Percentiles rank a stretch among this genome's conserved stretches.
phyloP scores from a whole-genome alignment of 495 filamentous ascomycete genomes.

The Lophiotrema nucula region DNA sequence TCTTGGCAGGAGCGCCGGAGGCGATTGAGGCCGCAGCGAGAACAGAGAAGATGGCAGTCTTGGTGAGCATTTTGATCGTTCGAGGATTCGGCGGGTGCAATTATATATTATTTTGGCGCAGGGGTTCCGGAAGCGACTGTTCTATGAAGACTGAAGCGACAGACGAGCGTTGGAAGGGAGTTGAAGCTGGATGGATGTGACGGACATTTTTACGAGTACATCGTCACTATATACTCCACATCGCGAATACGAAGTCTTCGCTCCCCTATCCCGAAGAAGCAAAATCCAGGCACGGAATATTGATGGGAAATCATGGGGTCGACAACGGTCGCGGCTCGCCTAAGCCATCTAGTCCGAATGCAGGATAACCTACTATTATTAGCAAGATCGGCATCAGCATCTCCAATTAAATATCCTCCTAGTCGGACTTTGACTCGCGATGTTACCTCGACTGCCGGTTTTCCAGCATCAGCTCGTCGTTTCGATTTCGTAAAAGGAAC shows the following conservation, averaged over 20 bases:
- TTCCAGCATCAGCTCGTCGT: neutral
- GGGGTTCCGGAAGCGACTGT: too few relatives aligned
- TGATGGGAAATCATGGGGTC: neutral
- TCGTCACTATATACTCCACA: too few relatives aligned
- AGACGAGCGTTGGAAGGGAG: too few relatives aligned
- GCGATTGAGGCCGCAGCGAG: neutral
- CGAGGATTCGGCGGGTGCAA: too few relatives aligned
- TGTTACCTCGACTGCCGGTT: neutral
- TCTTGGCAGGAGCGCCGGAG: neutral
- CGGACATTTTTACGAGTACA: too few relatives aligned
- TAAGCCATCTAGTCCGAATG: neutral
- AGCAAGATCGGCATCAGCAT: neutral
- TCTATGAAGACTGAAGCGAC: too few relatives aligned
- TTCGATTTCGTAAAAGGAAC: neutral
- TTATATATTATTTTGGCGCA: too few relatives aligned
- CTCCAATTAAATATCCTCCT: neutral
- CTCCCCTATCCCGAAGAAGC: too few relatives aligned
- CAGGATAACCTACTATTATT: neutral
- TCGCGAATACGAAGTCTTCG: too few relatives aligned
- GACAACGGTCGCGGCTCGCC: neutral
- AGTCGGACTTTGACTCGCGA: too few relatives aligned
- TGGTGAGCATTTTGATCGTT: conserved; percentile 10
- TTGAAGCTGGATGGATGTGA: too few relatives aligned
- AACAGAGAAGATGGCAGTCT: neutral
- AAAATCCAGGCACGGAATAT: too few relatives aligned